Conservation (phyloP, 2,329 filamentous ascomycete genomes). For the Thelonectria blattea region DNA sequence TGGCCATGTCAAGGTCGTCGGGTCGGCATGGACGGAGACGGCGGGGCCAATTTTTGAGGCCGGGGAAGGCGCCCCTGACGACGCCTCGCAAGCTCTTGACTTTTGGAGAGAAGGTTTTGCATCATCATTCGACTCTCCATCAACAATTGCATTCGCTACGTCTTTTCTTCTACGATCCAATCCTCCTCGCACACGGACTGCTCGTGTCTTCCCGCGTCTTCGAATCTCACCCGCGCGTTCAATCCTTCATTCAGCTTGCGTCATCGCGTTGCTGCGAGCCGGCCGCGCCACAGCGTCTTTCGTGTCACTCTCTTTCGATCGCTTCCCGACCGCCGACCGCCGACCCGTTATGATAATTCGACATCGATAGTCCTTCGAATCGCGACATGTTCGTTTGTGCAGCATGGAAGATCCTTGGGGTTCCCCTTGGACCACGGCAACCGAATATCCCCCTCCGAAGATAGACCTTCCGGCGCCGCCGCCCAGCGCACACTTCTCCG, state of each 20-base stretch:
- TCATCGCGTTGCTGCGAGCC: slow-evolving; percentile 16
- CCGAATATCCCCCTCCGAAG: slow-evolving; percentile 46
- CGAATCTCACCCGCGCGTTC: neutral
- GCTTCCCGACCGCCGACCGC: slow-evolving; percentile 17
- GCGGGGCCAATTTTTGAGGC: slow-evolving; percentile 33
- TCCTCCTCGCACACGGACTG: neutral
- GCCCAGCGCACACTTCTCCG: slow-evolving; percentile 40
- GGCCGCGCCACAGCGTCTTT: slow-evolving; percentile 21
- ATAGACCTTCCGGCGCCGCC: slow-evolving; percentile 44
- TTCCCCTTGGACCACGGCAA: slow-evolving; percentile 66
- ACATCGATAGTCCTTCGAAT: slow-evolving; percentile 5
- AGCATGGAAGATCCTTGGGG: slow-evolving; percentile 69
- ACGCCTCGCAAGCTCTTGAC: slow-evolving; percentile 6
- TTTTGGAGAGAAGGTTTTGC: neutral
- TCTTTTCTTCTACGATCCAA: neutral
- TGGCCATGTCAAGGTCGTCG: slow-evolving; percentile 8
- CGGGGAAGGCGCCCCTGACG: slow-evolving; percentile 23
- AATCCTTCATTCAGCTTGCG: slow-evolving; percentile 4
- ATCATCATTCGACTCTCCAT: neutral
- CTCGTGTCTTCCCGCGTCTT: neutral
- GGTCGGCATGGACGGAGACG: slow-evolving; percentile 30
- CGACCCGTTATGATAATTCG: slow-evolving; percentile 31
- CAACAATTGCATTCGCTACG: slow-evolving; percentile 1
- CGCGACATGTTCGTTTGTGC: slow-evolving; percentile 43
- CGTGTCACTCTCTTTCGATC: slow-evolving; percentile 22